Evolutionary conservation across 441 rosid species (phyloP).

Genomic region (Gossypium trilobum): DNA sequence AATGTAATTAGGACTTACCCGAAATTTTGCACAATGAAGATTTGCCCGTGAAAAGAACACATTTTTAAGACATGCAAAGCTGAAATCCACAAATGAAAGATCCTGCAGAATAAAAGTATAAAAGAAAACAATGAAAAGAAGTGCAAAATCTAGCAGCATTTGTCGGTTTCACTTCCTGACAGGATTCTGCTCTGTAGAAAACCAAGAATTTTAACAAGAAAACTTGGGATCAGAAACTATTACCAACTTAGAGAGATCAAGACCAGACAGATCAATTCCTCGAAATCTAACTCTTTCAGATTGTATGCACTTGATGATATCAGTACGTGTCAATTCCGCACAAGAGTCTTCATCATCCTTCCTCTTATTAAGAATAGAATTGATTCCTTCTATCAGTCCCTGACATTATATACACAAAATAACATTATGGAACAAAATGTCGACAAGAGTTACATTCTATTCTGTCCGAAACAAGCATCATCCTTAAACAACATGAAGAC

Average conservation of each 20-base stretch:
- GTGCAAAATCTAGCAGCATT: neutral
- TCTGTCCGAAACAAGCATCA: neutral
- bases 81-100: slow-evolving; percentile 73
- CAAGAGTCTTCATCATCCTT: slow-evolving; percentile 47
- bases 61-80: slow-evolving; percentile 73
- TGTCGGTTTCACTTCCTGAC: neutral
- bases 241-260: slow-evolving; percentile 94
- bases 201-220: neutral
- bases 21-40: slow-evolving; percentile 76
- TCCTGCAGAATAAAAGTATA: slow-evolving; percentile 43
- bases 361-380: slow-evolving; percentile 32
- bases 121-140: slow-evolving; percentile 9
- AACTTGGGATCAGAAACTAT: slow-evolving; percentile 11
- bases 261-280: slow-evolving; percentile 77
- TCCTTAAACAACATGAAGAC: neutral
- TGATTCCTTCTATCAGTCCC: slow-evolving; percentile 65
- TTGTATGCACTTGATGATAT: slow-evolving; percentile 84
- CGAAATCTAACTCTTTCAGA: slow-evolving; percentile 68
- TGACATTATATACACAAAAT: slow-evolving; percentile 22
- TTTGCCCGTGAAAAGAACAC: slow-evolving; percentile 89
- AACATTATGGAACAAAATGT: neutral
- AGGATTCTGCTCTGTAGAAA: neutral
- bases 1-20: slow-evolving; percentile 34
- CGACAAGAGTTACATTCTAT: neutral
- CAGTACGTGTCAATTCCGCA: slow-evolving; percentile 63